Base-by-base conservation (phyloP, 306 rosid species). In the Casuarina cunninghamiana region DNA sequence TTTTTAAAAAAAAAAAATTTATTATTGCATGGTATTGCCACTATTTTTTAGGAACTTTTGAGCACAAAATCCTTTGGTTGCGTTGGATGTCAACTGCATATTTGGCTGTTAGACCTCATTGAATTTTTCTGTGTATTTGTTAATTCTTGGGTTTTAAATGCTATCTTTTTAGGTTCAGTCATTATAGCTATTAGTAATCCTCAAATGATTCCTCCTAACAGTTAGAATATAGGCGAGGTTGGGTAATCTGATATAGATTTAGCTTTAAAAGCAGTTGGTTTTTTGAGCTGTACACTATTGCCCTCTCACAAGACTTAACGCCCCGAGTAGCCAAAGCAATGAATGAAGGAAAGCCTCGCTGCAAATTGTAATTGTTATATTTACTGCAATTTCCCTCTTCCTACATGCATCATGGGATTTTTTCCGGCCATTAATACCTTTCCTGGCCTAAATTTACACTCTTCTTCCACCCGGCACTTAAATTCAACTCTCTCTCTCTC, bases 371-470 rank as follows among this genome's bases (percentile, higher is more conserved):
- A 85, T 86, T 79, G 87, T 86, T 77, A 86, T 89, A 89, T 88
- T 90, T 84, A 92, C 92, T 89, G 53, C 92, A 83, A 87, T 83
- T 92, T 90, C 91, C 91, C 88, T 70, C 78, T 89, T 88, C 89
- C 88, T 87, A 89, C 93, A 83, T 87, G 82, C 80, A 79, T 76
- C 82, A 81, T 87, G 92, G 79, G 87, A 85, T 90, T 85, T 92
- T 87, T 86, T 81, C 89, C 74, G 37, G 83, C 90, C 72, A 89
- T 90, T 87, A 93, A 90, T 90, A 84, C 96, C 80, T 90, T 89
- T 93, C 87, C 88, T 86, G 90, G 78, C 89, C 87, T 83, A 93
- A 93, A 89, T 87, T 86, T 90, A 90, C 90, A 88, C 87, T 85
- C 92, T 90, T 86, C 90, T 92, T 93, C 96, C 78, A 87, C 90